Conservation (phyloP, 179 eudicot species). For the Beta corolliflora region DNA sequence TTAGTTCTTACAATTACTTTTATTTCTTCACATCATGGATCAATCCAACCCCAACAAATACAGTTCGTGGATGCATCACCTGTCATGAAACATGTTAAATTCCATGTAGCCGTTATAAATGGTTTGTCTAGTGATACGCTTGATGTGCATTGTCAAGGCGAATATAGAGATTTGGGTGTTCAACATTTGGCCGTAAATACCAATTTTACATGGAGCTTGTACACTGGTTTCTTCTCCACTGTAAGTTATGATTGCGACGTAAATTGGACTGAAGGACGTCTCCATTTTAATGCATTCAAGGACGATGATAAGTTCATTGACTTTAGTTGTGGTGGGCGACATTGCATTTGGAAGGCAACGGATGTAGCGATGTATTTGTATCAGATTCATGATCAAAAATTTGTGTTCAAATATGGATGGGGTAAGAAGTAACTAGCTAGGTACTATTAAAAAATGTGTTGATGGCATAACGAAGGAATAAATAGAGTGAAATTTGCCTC, state of each 20-base stretch:
- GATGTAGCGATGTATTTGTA: slow-evolving; percentile 28
- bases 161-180: slow-evolving; percentile 2
- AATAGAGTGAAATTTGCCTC: too few species aligned
- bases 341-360: slow-evolving; percentile 35
- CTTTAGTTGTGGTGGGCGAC: slow-evolving; percentile 34
- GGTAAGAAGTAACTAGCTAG: background rate
- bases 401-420: slow-evolving; percentile 23
- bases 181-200: slow-evolving; percentile 3
- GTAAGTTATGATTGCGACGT: slow-evolving; percentile 8
- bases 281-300: slow-evolving; percentile 25
- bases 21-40: background rate
- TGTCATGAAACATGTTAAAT: background rate
- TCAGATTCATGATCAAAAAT: slow-evolving; percentile 3
- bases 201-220: slow-evolving; percentile 15
- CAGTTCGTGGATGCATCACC: background rate
- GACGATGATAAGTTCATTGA: slow-evolving; percentile 18
- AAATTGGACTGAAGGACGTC: slow-evolving; percentile 7
- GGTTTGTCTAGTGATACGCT: slow-evolving; percentile 9
- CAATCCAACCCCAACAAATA: background rate
- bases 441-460: too few species aligned
- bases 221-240: slow-evolving; percentile 1
- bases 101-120: slow-evolving; percentile 10
- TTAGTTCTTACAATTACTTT: background rate
- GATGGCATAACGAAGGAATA: too few species aligned
- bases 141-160: slow-evolving; percentile 12